Evolutionary conservation across 441 rosid species (phyloP).

Genomic region (Melastoma candidum): DNA sequence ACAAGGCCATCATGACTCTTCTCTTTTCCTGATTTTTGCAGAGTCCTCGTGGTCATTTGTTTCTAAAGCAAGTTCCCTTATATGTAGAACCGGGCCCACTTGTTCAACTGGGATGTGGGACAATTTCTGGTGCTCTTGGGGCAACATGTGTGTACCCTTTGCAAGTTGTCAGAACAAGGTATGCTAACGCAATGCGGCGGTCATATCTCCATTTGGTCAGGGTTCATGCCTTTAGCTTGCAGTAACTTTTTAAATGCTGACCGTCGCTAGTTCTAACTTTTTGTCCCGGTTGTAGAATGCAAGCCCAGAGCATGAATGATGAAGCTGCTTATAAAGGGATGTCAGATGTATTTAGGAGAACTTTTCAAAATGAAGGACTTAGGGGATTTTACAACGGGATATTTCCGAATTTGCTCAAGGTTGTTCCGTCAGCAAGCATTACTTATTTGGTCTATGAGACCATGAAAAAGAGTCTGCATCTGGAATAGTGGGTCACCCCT

Average conservation of each 20-base stretch:
- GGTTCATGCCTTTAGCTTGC: too few relatives aligned
- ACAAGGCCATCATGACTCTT: not conserved
- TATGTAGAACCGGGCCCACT: slow-evolving; percentile 73
- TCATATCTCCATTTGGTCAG: too few relatives aligned
- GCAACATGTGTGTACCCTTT: slow-evolving; percentile 94
- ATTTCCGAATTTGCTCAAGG: slow-evolving; percentile 68
- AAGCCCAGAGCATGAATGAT: slow-evolving; percentile 33
- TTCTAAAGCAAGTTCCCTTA: not conserved
- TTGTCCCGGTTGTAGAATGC: slow-evolving; percentile 32
- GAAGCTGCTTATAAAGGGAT: slow-evolving; percentile 26
- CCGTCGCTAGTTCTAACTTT: too few relatives aligned
- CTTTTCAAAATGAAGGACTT: slow-evolving; percentile 42
- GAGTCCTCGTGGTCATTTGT: not conserved
- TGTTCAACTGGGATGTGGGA: slow-evolving; percentile 83
- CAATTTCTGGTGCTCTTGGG: slow-evolving; percentile 82
- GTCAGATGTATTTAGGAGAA: slow-evolving; percentile 51
- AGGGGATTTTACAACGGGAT: slow-evolving; percentile 81
- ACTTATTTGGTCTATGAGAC: slow-evolving; percentile 66
- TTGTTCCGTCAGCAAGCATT: slow-evolving; percentile 76
- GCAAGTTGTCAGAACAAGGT: slow-evolving; percentile 97
- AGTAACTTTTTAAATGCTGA: too few relatives aligned
- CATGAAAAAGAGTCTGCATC: slow-evolving; percentile 52
- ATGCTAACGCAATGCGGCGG: not conserved
- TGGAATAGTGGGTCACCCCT: slow-evolving; percentile 24
- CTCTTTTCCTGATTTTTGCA: not conserved